These are phyloP conservation scores for Hibiscus syriacus DNA, from an alignment of 345 rosid species.

Conservation along the genomic window DNA sequence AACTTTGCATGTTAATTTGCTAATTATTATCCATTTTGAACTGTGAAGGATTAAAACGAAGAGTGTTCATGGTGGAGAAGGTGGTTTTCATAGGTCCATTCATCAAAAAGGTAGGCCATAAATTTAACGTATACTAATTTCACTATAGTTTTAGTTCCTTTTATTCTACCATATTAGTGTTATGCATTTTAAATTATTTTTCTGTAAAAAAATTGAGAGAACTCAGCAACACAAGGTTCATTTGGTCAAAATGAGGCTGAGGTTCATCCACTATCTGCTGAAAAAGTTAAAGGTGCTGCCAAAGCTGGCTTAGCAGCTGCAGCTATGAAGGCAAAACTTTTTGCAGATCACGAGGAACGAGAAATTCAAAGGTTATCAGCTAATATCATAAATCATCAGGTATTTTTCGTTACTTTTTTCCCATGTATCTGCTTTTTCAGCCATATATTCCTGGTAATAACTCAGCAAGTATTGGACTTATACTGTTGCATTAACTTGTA, in stretches of 20 bases:
- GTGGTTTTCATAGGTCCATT: background rate
- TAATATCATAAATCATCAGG: conserved; percentile 92
- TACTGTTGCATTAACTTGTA: background rate
- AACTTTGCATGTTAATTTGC: no score
- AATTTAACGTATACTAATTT: background rate
- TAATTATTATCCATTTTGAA: background rate
- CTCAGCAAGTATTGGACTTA: background rate
- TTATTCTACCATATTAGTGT: background rate
- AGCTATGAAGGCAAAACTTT: conserved; percentile 86
- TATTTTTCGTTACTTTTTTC: conserved; percentile 11
- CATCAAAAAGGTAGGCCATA: background rate
- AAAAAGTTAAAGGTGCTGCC: conserved; percentile 67
- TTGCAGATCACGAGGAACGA: conserved; percentile 97
- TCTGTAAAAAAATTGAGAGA: no score
- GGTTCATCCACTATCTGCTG: conserved; percentile 42
- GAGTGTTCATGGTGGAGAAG: background rate
- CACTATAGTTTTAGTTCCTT: background rate
- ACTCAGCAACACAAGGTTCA: conserved; percentile 21
- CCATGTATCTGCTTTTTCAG: background rate
- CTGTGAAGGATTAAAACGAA: background rate
- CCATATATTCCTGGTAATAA: background rate
- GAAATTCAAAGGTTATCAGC: conserved; percentile 97
- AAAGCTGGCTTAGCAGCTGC: conserved; percentile 89
- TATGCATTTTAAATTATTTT: background rate
- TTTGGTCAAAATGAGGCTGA: conserved; percentile 43